Percentiles rank a stretch among this genome's conserved stretches.
Conservation (phyloP, 2,329 filamentous ascomycete species). For the Penicillium sp. region DNA sequence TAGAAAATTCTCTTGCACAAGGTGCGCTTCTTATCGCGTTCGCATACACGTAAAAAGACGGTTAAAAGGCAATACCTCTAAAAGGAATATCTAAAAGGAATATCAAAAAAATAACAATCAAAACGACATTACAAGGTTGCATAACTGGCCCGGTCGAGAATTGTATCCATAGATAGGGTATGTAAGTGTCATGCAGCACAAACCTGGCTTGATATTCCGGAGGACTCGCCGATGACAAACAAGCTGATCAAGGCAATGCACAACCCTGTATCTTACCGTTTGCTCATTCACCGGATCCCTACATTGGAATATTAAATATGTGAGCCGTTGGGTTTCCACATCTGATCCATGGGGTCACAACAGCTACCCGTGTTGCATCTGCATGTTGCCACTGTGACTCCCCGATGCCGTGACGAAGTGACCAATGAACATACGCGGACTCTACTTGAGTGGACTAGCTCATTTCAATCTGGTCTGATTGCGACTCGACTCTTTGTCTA, state of each 20-base stretch:
- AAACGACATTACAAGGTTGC: too few species aligned
- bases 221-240: conserved; percentile 3
- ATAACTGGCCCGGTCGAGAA: too few species aligned
- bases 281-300: background rate
- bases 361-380: conserved; percentile 8
- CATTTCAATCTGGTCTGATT: background rate
- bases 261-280: background rate
- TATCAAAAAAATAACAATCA: too few species aligned
- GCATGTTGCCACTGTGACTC: conserved; percentile 16
- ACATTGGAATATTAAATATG: background rate
- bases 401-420: conserved; percentile 1
- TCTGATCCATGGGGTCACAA: conserved; percentile 2
- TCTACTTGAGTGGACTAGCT: background rate
- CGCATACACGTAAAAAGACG: too few species aligned
- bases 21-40: too few species aligned
- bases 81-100: too few species aligned
- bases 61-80: too few species aligned
- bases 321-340: background rate
- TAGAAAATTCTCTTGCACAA: too few species aligned
- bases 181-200: background rate
- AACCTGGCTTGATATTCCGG: background rate
- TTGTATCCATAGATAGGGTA: background rate
- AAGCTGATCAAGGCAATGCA: background rate
- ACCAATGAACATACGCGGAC: conserved; percentile 11
- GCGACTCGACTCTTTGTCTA: background rate